Conservation (phyloP, 352 stramenopile genomes). For the Phytophthora kernoviae region DNA sequence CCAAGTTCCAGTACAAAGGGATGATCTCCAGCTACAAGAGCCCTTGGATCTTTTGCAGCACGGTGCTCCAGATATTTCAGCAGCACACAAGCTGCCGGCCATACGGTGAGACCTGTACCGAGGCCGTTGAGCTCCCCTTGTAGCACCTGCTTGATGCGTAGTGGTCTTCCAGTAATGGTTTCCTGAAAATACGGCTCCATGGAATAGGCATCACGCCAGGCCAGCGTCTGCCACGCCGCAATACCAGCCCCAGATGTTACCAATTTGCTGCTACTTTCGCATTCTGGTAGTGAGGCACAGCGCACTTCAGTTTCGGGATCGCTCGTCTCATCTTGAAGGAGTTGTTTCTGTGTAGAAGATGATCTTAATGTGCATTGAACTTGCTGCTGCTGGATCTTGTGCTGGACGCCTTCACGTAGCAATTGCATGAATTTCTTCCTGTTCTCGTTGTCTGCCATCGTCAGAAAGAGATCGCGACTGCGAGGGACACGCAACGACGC, state of each 20-base stretch:
- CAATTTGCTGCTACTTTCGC: not conserved
- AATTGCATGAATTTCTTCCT: constrained; percentile 57
- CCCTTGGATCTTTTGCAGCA: constrained; percentile 32
- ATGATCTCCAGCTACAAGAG: constrained; percentile 14
- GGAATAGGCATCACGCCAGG: constrained; percentile 75
- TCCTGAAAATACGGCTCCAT: constrained; percentile 71
- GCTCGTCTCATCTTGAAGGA: constrained; percentile 19
- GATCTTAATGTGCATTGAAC: constrained; percentile 13
- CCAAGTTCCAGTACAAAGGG: constrained; percentile 90
- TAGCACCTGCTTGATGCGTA: constrained; percentile 76
- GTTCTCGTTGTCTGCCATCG: constrained; percentile 31
- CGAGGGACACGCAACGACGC: constrained; percentile 1
- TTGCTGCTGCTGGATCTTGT: constrained; percentile 45
- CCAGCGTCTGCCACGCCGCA: constrained; percentile 67
- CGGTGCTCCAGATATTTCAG: constrained; percentile 81
- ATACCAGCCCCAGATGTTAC: constrained; percentile 4
- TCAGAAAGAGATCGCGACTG: constrained; percentile 6
- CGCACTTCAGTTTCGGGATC: constrained; percentile 19
- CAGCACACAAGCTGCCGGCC: constrained; percentile 81
- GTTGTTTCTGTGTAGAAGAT: constrained; percentile 9
- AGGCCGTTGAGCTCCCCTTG: constrained; percentile 84
- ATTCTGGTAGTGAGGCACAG: constrained; percentile 15
- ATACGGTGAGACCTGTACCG: constrained; percentile 82
- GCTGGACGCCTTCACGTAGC: constrained; percentile 64
- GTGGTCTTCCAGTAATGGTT: constrained; percentile 37